Percentiles rank a stretch among this genome's conserved stretches.
Conservation (phyloP, 2,329 filamentous ascomycete genomes). For the Trichoderma hamatum region DNA sequence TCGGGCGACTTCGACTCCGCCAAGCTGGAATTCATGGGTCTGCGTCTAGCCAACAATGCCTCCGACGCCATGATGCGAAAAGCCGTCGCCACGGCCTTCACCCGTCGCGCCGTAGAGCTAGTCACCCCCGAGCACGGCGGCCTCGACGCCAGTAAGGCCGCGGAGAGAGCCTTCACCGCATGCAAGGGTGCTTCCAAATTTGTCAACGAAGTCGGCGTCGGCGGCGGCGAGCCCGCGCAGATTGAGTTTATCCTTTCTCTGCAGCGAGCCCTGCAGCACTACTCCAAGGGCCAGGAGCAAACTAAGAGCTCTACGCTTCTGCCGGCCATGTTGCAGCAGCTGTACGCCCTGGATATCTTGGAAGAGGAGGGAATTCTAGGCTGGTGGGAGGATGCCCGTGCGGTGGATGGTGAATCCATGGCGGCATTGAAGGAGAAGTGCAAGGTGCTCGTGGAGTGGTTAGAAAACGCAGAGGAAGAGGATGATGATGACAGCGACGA, state of each 20-base stretch:
- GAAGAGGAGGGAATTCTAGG: conserved; percentile 85
- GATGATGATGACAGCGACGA: conserved; percentile 55
- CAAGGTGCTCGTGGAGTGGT: conserved; percentile 78
- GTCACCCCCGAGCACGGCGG: conserved; percentile 52
- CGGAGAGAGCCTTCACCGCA: conserved; percentile 61
- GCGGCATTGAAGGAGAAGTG: conserved; percentile 71
- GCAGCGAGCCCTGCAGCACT: conserved; percentile 75
- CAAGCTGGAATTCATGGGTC: conserved; percentile 87
- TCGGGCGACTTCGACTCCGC: conserved; percentile 77
- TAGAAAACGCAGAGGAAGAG: conserved; percentile 76
- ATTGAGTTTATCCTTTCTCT: conserved; percentile 81
- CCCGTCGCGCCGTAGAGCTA: conserved; percentile 77
- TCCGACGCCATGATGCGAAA: conserved; percentile 86
- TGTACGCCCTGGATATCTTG: conserved; percentile 81
- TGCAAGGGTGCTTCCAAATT: conserved; percentile 59
- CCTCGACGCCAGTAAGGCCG: conserved; percentile 65
- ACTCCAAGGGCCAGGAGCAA: conserved; percentile 57
- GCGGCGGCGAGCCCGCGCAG: conserved; percentile 74
- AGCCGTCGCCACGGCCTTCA: conserved; percentile 83
- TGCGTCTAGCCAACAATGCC: conserved; percentile 89
- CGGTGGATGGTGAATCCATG: conserved; percentile 70
- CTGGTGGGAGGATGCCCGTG: conserved; percentile 82
- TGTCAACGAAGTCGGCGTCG: conserved; percentile 62
- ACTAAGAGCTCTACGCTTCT: conserved; percentile 64
- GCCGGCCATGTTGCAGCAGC: conserved; percentile 76